Conservation (phyloP, 768 basidiomycete species). For the Boletus rubescentipes region DNA sequence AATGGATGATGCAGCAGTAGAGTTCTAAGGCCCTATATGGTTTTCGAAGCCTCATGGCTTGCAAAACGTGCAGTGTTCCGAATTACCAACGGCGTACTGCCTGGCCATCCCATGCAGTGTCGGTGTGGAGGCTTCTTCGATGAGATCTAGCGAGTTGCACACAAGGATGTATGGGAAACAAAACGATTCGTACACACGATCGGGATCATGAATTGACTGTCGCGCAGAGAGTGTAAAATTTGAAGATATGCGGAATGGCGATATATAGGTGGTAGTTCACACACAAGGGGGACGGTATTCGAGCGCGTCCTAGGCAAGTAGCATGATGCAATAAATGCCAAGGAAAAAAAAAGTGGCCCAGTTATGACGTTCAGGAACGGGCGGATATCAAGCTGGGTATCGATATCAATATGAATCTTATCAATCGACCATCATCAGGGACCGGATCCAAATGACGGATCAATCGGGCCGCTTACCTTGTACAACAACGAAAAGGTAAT, state of each 20-base stretch:
- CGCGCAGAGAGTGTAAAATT: neutral
- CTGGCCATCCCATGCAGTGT: too few relatives aligned
- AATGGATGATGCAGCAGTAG: too few relatives aligned
- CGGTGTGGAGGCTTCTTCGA: too few relatives aligned
- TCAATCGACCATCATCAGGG: constrained; percentile 10
- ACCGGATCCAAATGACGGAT: neutral
- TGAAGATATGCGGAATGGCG: neutral
- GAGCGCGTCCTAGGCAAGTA: too few relatives aligned
- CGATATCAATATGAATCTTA: constrained; percentile 3
- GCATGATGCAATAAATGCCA: too few relatives aligned
- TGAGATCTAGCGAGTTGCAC: too few relatives aligned
- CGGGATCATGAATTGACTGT: neutral
- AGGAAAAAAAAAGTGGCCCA: constrained; percentile 15
- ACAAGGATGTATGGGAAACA: constrained; percentile 26
- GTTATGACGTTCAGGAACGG: neutral
- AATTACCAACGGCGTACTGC: too few relatives aligned
- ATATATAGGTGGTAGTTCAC: neutral
- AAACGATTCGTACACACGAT: constrained; percentile 18
- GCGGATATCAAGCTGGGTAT: too few relatives aligned
- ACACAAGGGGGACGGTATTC: constrained; percentile 26
- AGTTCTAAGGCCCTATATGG: too few relatives aligned
- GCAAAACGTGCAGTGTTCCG: too few relatives aligned
- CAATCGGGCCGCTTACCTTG: neutral
- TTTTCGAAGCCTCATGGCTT: too few relatives aligned
- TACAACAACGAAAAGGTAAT: neutral